phyloP scores from a whole-genome alignment of 2,329 filamentous ascomycete species.

The Fusarium hostae region DNA sequence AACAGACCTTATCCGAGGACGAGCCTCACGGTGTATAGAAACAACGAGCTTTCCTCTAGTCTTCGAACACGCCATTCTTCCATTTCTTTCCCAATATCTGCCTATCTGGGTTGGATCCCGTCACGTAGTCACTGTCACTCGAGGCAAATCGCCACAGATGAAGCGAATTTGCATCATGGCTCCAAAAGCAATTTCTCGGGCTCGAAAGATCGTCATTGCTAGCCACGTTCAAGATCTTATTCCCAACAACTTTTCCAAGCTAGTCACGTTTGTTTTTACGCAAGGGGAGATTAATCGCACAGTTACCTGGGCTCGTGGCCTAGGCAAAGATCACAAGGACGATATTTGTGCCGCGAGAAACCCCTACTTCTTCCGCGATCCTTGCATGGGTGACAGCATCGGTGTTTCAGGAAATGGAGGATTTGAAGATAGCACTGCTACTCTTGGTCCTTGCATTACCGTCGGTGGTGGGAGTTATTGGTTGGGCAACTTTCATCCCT shows the following conservation, averaged over 20 bases:
- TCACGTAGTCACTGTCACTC: constrained; percentile 53
- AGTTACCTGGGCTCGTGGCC: constrained; percentile 54
- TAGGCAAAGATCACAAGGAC: constrained; percentile 52
- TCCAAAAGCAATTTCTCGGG: constrained; percentile 47
- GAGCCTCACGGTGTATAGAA: constrained; percentile 47
- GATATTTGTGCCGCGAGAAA: constrained; percentile 56
- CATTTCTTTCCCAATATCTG: constrained; percentile 56
- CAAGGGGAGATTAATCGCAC: constrained; percentile 51
- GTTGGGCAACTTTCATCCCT: constrained; percentile 59
- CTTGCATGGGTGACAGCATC: constrained; percentile 60
- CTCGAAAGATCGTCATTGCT: constrained; percentile 53
- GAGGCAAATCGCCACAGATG: constrained; percentile 50
- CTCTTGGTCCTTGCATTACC: constrained; percentile 54
- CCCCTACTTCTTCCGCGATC: constrained; percentile 55
- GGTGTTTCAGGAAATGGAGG: constrained; percentile 48
- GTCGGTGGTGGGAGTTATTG: constrained; percentile 54
- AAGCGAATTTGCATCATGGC: constrained; percentile 57
- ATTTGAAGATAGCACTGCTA: constrained; percentile 53
- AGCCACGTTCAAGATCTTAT: constrained; percentile 56
- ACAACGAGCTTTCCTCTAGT: constrained; percentile 53
- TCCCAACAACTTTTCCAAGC: constrained; percentile 46
- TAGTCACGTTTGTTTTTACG: constrained; percentile 53
- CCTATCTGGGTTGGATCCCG: constrained; percentile 55
- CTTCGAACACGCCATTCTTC: constrained; percentile 57
- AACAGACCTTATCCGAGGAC: constrained; percentile 43